Base-by-base conservation (phyloP, 2,329 filamentous ascomycete genomes). In the Aspergillus brasiliensis region DNA sequence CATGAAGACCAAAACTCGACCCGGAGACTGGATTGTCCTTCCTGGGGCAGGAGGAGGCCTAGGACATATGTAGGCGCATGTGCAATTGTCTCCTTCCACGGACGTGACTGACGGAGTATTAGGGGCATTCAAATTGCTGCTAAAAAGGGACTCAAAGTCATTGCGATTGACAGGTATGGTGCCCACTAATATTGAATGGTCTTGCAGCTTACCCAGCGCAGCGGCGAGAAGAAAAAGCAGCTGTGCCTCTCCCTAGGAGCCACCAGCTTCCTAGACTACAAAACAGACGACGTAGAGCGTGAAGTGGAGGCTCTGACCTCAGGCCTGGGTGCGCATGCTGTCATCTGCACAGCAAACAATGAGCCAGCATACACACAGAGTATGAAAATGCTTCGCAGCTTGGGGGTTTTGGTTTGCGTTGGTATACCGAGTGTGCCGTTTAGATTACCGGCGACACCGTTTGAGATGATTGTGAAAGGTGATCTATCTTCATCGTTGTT, bases 351-450 rank as follows among this genome's bases (percentile, higher is more conserved):
- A 0, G 79, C 80, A 1, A 80, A 81, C n/a, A 74, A 72, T 21
- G 78, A 80, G 57, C 68, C 70, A 15, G 78, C 79, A 8, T 82
- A 82, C 61, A 66, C 69, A 28, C 78, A 81, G 58, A 80, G 78
- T 34, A 74, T 79, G 57, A 71, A 73, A 10, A 71, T 82, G 47
- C 70, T 80, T n/a, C 73, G 80, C 8, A 77, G 76, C 6, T 72
- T 77, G n/a, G 80, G 80, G 0, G 80, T 81, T 0, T 72, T 82
- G 37, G 79, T 82, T 1, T 82, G 80, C 34, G 79, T 82, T 4
- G 80, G 80, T 1, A 72, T 82, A 38, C 80, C 80, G 8, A 78
- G 75, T 49, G 67, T 72, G 4, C 74, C 73, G 3, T 81, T 79
- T 61, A 74, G 74, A 63, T 71, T 82, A 17, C 79, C 79, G 5